phyloP scores from a whole-genome alignment of 139 green algal genomes.

The Chlamydomonas sp. region DNA sequence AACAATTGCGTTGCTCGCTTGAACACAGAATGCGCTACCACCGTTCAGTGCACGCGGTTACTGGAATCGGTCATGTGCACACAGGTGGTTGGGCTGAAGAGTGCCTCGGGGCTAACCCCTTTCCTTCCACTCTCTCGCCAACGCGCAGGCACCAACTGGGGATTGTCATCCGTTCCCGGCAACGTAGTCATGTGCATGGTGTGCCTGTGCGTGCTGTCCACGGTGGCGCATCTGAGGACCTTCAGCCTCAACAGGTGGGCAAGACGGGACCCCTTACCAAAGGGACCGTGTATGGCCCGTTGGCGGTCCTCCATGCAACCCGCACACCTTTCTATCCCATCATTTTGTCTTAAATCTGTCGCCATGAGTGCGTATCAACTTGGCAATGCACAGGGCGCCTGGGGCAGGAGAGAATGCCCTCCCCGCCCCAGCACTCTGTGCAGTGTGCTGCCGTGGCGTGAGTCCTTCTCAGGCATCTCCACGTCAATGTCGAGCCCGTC shows the following conservation, averaged over 20 bases:
- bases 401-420: too few relatives aligned
- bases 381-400: too few relatives aligned
- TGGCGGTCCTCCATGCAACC: neutral
- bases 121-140: neutral
- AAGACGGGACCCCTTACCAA: neutral
- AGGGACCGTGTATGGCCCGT: neutral
- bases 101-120: neutral
- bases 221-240: constrained; percentile 52
- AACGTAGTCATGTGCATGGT: constrained; percentile 59
- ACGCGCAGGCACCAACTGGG: constrained; percentile 36
- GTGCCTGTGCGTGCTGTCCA: constrained; percentile 56
- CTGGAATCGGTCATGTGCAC: too few relatives aligned
- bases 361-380: too few relatives aligned
- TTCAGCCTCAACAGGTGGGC: constrained; percentile 41
- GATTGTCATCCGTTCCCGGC: constrained; percentile 36
- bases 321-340: neutral
- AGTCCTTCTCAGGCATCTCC: constrained; percentile 42
- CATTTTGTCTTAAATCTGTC: neutral
- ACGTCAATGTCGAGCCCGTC: neutral
- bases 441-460: constrained; percentile 42
- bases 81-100: neutral
- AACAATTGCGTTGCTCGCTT: too few relatives aligned
- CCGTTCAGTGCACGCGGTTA: too few relatives aligned
- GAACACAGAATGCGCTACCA: too few relatives aligned
- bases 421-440: neutral